Conservation (phyloP, 768 basidiomycete species). For the Crepidotus variabilis region DNA sequence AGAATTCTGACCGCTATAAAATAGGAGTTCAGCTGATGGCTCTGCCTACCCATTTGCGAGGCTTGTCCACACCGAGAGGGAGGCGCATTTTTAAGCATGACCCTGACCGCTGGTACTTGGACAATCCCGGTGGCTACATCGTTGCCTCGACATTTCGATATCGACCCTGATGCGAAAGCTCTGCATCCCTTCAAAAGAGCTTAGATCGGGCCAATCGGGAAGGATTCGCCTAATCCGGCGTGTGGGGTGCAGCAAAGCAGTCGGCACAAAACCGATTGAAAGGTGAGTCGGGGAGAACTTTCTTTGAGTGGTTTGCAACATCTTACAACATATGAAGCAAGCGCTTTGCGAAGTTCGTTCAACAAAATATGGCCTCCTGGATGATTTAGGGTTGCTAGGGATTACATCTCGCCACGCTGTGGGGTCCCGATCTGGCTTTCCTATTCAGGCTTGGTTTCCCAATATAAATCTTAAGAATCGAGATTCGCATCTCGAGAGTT, state of each 20-base stretch:
- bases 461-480: constrained; percentile 30
- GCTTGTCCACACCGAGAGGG: neutral
- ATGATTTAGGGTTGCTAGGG: neutral
- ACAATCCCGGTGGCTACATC: neutral
- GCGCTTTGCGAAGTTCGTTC: neutral
- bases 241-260: neutral
- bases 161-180: neutral
- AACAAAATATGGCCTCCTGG: neutral
- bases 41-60: neutral
- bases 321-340: neutral
- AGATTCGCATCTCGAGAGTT: constrained; percentile 26
- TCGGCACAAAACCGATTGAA: neutral
- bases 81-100: neutral
- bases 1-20: neutral
- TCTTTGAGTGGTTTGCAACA: neutral
- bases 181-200: neutral
- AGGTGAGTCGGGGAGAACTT: neutral
- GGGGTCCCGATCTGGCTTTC: constrained; percentile 21
- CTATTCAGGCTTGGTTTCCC: constrained; percentile 18
- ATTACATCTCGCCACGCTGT: constrained; percentile 4
- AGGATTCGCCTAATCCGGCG: neutral
- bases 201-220: neutral
- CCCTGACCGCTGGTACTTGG: neutral
- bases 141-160: neutral
- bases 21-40: neutral